Evolutionary conservation across 2,329 filamentous ascomycete genomes (phyloP).

Genomic region (Cephalotrichum gorgonifer): DNA sequence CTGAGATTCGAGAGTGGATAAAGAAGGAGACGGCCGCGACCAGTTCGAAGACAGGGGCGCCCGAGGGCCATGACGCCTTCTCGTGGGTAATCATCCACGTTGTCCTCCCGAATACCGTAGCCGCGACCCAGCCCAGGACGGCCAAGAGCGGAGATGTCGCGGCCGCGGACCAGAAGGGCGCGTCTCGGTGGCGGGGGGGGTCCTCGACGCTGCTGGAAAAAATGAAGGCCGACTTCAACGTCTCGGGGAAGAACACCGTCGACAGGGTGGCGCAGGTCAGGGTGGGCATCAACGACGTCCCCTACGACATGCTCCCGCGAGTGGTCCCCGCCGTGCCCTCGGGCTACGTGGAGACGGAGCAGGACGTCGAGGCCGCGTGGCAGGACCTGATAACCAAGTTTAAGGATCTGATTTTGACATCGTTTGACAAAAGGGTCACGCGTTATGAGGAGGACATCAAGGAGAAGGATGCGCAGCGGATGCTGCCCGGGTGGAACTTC

Average conservation of each 20-base stretch:
- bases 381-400: conserved; percentile 75
- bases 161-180: conserved; percentile 55
- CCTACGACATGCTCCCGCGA: conserved; percentile 52
- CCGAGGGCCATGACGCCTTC: conserved; percentile 91
- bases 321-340: conserved; percentile 53
- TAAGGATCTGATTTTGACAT: conserved; percentile 75
- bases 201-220: conserved; percentile 83
- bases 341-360: conserved; percentile 58
- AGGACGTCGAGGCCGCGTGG: conserved; percentile 76
- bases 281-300: conserved; percentile 59
- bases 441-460: conserved; percentile 98
- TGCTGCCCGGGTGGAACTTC: conserved; percentile 93
- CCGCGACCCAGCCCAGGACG: conserved; percentile 65
- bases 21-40: conserved; percentile 58
- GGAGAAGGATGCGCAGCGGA: conserved; percentile 81
- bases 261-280: conserved; percentile 82
- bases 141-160: conserved; percentile 42
- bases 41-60: conserved; percentile 46
- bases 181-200: conserved; percentile 67
- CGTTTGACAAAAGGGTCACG: conserved; percentile 80
- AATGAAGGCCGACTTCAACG: conserved; percentile 81
- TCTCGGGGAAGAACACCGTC: conserved; percentile 54
- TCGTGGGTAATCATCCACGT: conserved; percentile 95
- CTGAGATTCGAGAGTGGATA: conserved; percentile 83
- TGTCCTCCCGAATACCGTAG: conserved; percentile 74